Evolutionary conservation across 495 filamentous ascomycete species (phyloP).

Genomic region (Bacidia rubella): DNA sequence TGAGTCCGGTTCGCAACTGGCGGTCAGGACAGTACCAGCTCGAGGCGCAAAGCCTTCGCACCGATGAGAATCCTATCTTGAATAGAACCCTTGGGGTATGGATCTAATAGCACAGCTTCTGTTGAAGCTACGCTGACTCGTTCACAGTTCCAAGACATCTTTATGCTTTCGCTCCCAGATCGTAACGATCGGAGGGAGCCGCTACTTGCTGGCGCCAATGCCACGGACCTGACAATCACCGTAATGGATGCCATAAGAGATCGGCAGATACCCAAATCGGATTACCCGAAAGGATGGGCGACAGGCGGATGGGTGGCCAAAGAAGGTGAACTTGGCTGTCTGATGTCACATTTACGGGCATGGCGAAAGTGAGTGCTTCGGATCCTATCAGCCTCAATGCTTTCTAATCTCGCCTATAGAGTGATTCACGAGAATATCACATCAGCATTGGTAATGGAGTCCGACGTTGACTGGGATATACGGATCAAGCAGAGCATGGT

Average conservation of each 20-base stretch:
- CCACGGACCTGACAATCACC: slow-evolving; percentile 13
- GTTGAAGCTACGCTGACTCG: neutral
- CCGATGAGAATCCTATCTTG: slow-evolving; percentile 10
- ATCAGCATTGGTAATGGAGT: slow-evolving; percentile 34
- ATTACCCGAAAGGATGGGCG: slow-evolving; percentile 13
- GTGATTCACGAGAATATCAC: slow-evolving; percentile 29
- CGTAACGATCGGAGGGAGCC: slow-evolving; percentile 12
- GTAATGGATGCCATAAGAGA: slow-evolving; percentile 14
- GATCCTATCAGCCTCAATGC: neutral
- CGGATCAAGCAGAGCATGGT: slow-evolving; percentile 24
- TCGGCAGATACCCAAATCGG: slow-evolving; percentile 12
- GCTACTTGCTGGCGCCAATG: slow-evolving; percentile 11
- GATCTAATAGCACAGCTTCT: neutral
- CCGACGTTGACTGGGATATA: slow-evolving; percentile 36
- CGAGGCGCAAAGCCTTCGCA: too few relatives aligned
- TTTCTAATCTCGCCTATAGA: slow-evolving; percentile 7
- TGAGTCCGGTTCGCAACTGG: slow-evolving; percentile 7
- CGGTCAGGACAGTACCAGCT: too few relatives aligned
- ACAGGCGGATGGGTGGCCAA: slow-evolving; percentile 14
- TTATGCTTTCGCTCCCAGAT: slow-evolving; percentile 14
- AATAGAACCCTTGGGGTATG: slow-evolving; percentile 15
- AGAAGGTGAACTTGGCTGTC: slow-evolving; percentile 15
- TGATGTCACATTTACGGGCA: slow-evolving; percentile 14
- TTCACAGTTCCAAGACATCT: slow-evolving; percentile 13
- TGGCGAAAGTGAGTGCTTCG: slow-evolving; percentile 10